Evolutionary conservation across 2,329 filamentous ascomycete genomes (phyloP).

Genomic region (Neofusicoccum laricinum): DNA sequence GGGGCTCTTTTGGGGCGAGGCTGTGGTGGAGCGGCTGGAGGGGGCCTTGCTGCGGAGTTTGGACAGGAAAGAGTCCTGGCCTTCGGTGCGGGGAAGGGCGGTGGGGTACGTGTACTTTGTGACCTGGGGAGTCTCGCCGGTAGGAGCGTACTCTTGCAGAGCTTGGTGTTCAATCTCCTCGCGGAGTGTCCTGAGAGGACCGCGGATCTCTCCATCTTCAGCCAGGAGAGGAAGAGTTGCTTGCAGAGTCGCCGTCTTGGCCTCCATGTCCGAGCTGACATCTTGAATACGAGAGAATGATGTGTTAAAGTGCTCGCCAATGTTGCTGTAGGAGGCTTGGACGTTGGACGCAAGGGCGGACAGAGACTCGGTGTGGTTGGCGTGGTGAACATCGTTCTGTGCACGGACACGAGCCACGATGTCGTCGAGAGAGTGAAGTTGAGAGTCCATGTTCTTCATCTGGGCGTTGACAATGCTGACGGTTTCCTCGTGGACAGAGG

Average conservation of each 20-base stretch:
- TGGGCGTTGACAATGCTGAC: constrained; percentile 87
- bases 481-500: constrained; percentile 86
- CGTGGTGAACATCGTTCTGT: constrained; percentile 76
- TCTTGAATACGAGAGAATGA: constrained; percentile 66
- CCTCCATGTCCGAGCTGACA: constrained; percentile 66
- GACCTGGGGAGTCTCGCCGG: constrained; percentile 83
- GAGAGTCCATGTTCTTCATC: constrained; percentile 78
- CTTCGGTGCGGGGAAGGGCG: constrained; percentile 71
- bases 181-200: constrained; percentile 69
- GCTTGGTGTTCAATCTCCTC: constrained; percentile 62
- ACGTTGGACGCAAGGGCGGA: constrained; percentile 64
- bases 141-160: constrained; percentile 78
- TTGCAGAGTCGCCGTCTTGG: constrained; percentile 57
- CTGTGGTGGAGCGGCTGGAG: constrained; percentile 24
- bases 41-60: constrained; percentile 37
- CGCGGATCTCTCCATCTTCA: constrained; percentile 55
- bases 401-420: constrained; percentile 80
- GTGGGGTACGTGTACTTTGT: constrained; percentile 77
- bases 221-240: constrained; percentile 61
- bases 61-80: constrained; percentile 57
- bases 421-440: constrained; percentile 86
- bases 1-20: constrained; percentile 37
- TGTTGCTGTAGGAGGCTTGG: constrained; percentile 68
- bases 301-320: constrained; percentile 67
- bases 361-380: constrained; percentile 66